Conservation (phyloP, 495 filamentous ascomycete species). For the Oidiodendron maius region DNA sequence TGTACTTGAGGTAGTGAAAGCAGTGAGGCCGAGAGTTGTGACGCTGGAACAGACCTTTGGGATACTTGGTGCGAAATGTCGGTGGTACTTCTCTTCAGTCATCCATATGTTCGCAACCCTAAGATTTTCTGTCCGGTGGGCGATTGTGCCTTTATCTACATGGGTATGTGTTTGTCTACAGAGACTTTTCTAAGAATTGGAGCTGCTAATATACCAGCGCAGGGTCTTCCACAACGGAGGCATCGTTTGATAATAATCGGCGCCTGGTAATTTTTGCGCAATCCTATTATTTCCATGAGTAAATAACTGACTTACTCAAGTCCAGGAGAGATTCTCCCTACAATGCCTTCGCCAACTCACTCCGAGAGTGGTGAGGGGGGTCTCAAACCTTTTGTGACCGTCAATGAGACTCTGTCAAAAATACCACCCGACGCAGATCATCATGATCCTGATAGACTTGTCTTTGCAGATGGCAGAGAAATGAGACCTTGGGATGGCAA, state of each 20-base stretch:
- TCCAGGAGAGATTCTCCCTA: constrained; percentile 68
- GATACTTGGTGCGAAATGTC: constrained; percentile 26
- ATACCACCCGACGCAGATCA: constrained; percentile 36
- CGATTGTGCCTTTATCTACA: constrained; percentile 29
- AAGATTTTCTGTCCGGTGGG: constrained; percentile 63
- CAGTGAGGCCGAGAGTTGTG: constrained; percentile 59
- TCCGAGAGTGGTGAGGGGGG: constrained; percentile 26
- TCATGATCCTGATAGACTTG: constrained; percentile 31
- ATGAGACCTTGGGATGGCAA: constrained; percentile 34
- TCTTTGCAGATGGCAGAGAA: constrained; percentile 24
- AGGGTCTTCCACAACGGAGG: constrained; percentile 57
- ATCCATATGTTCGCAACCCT: constrained; percentile 56
- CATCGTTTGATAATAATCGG: constrained; percentile 72
- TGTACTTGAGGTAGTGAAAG: constrained; percentile 50
- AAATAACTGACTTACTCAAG: constrained; percentile 30
- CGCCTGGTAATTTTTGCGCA: constrained; percentile 50
- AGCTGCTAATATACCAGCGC: constrained; percentile 23
- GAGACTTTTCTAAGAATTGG: neutral
- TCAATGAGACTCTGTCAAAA: constrained; percentile 30
- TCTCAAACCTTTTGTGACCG: constrained; percentile 33
- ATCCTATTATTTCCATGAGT: neutral
- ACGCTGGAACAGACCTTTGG: constrained; percentile 86
- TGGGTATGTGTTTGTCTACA: constrained; percentile 26
- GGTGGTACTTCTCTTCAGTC: constrained; percentile 51
- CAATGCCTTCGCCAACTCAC: constrained; percentile 66